These are phyloP conservation scores for Venturia nashicola DNA, from an alignment of 2,329 filamentous ascomycete species.

Conservation along the genomic window DNA sequence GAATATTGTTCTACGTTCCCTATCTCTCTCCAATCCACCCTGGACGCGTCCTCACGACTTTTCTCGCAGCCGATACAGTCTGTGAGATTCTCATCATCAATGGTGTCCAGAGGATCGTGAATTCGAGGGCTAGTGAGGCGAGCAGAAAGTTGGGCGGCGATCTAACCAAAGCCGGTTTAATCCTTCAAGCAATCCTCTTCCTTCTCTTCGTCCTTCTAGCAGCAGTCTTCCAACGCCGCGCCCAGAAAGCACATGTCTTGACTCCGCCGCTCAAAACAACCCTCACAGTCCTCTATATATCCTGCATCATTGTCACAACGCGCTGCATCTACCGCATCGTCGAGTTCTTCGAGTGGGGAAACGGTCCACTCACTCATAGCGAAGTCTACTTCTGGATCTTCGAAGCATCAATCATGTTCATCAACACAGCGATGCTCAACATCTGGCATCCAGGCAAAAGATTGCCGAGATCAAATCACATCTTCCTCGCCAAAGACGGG, in stretches of 20 bases:
- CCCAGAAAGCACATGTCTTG: conserved; percentile 26
- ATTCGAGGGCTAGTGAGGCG: conserved; percentile 22
- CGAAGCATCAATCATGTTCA: conserved; percentile 39
- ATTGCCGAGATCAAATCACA: conserved; percentile 36
- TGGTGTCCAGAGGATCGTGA: conserved; percentile 35
- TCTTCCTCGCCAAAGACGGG: conserved; percentile 40
- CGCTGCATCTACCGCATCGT: conserved; percentile 42
- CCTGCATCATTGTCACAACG: conserved; percentile 33
- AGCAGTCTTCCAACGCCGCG: conserved; percentile 33
- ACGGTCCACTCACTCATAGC: conserved; percentile 20
- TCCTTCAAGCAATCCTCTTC: conserved; percentile 39
- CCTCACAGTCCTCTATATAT: conserved; percentile 35
- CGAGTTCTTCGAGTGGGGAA: conserved; percentile 32
- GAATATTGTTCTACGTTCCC: conserved; percentile 48
- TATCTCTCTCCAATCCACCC: conserved; percentile 47
- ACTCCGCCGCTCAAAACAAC: conserved; percentile 31
- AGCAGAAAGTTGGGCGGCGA: conserved; percentile 30
- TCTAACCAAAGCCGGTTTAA: conserved; percentile 37
- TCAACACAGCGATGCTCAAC: conserved; percentile 39
- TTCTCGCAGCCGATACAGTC: conserved; percentile 39
- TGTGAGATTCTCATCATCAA: conserved; percentile 41
- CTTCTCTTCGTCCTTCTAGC: conserved; percentile 36
- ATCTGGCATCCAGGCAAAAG: conserved; percentile 38
- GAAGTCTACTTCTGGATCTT: conserved; percentile 45
- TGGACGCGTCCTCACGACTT: conserved; percentile 45